Percentiles rank a stretch among this genome's conserved stretches.
phyloP scores from a whole-genome alignment of 2,329 filamentous ascomycete species.

The Phaeosphaeria sp. region DNA sequence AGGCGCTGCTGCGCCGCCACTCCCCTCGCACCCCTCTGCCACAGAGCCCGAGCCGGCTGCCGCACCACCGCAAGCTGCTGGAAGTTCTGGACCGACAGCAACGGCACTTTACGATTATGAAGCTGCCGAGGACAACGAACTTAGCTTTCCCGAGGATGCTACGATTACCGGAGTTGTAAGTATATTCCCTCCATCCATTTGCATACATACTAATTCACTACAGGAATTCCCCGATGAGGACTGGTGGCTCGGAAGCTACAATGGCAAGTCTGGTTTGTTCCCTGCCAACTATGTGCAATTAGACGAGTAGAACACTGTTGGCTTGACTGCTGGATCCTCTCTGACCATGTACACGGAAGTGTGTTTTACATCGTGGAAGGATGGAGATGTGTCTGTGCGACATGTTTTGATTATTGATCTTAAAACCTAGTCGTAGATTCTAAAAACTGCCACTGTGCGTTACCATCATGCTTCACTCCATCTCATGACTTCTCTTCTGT shows the following conservation, averaged over 20 bases:
- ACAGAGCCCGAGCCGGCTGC: slow-evolving; percentile 43
- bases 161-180: slow-evolving; percentile 79
- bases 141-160: slow-evolving; percentile 88
- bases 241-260: slow-evolving; percentile 94
- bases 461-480: too few species aligned
- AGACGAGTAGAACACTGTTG: slow-evolving; percentile 46
- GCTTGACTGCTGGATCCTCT: background rate
- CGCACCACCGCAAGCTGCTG: slow-evolving; percentile 39
- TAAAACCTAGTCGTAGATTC: background rate
- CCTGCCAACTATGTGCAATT: slow-evolving; percentile 59
- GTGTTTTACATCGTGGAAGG: background rate
- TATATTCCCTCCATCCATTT: slow-evolving; percentile 19
- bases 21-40: slow-evolving; percentile 51
- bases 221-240: slow-evolving; percentile 97
- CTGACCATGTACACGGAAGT: background rate
- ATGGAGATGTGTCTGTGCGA: background rate
- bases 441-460: too few species aligned
- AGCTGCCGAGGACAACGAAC: slow-evolving; percentile 88
- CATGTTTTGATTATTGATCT: background rate
- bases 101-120: slow-evolving; percentile 95
- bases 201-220: slow-evolving; percentile 32
- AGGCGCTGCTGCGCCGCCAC: slow-evolving; percentile 43
- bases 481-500: too few species aligned
- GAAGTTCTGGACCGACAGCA: slow-evolving; percentile 68
- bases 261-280: slow-evolving; percentile 84